These are phyloP conservation scores for Brasenia schreberi DNA, from an alignment of 164 flowering plant species.

Conservation along the genomic window DNA sequence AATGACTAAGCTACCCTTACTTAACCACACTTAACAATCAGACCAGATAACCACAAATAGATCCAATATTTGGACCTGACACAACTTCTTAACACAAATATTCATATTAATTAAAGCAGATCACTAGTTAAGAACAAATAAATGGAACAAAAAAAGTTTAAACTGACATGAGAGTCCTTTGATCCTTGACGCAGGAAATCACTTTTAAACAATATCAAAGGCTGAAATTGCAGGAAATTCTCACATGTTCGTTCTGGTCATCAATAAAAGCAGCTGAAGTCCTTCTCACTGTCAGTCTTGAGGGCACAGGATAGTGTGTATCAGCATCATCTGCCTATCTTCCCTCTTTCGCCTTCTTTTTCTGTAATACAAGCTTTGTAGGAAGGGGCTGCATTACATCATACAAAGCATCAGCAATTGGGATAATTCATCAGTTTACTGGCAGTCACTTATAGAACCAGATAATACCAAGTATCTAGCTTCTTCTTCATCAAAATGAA, in stretches of 20 bases:
- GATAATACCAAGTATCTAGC: slow-evolving; percentile 74
- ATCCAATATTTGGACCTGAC: no score
- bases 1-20: no score
- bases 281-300: slow-evolving; percentile 60
- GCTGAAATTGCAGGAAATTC: slow-evolving; percentile 10
- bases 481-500: slow-evolving; percentile 56
- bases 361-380: slow-evolving; percentile 63
- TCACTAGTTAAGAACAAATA: neutral
- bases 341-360: slow-evolving; percentile 82
- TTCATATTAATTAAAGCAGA: neutral
- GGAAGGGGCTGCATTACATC: slow-evolving; percentile 73
- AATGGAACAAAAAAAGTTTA: neutral
- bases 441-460: neutral
- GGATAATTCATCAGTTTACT: neutral
- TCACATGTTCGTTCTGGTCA: slow-evolving; percentile 51
- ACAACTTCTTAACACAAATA: no score
- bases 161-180: neutral
- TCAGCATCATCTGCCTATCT: slow-evolving; percentile 64
- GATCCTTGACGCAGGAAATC: neutral
- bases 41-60: no score
- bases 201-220: neutral
- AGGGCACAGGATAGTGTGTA: slow-evolving; percentile 62
- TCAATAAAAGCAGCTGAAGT: slow-evolving; percentile 35
- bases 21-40: no score
- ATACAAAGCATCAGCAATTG: neutral